Base-by-base conservation (phyloP, 768 basidiomycete species). In the Leccinum rimulosum region DNA sequence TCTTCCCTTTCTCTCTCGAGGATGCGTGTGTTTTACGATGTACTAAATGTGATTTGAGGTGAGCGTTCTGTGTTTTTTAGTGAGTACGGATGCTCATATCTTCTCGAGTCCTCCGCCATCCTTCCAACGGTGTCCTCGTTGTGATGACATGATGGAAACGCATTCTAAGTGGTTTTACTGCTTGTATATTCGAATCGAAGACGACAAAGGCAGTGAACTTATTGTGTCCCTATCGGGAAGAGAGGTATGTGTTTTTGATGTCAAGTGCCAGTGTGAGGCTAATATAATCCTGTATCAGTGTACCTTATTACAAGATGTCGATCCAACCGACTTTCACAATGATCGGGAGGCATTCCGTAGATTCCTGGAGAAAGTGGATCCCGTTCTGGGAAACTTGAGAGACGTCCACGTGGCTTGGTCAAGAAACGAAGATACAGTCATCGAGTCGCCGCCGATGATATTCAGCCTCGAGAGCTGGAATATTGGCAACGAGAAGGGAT, bases 41-140 rank as follows among this genome's bases (percentile, higher is more conserved):
- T 69, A 75, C 73, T 7, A 77, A 76, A 4, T 90, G 88, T 70
- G 65, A 79, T 8, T 65, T 73, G 54, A 70, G 76, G 88, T 88
- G 60, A 64, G 79, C 14, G 22, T 14, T 40, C 17, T 51, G 25
- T 31, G 43, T 36, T 36, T 47, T 64, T 43, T 35, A 35, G 15
- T 14, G 6, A n/a, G 4, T 36, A 22, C 4, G 27, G 10, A 48
- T 52, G 11, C 19, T 55, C 19, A 59, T 22, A 12, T 40, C 19
- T 54, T 55, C 36, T 51, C 14, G 52, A 89, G 87, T 35, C 73
- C 86, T 25, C 77, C 79, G 0, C 64, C 66, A 25, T 72, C 63
- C 3, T 76, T 74, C 33, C 73, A 72, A 61, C 76, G 74, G 25
- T 89, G 88, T 63, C 67, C 77, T 6, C 66, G 68, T 12, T 89